Evolutionary conservation across 768 basidiomycete genomes (phyloP), one percentile per base, ranked within the genome.

Genomic region (Boletus huronensis): DNA sequence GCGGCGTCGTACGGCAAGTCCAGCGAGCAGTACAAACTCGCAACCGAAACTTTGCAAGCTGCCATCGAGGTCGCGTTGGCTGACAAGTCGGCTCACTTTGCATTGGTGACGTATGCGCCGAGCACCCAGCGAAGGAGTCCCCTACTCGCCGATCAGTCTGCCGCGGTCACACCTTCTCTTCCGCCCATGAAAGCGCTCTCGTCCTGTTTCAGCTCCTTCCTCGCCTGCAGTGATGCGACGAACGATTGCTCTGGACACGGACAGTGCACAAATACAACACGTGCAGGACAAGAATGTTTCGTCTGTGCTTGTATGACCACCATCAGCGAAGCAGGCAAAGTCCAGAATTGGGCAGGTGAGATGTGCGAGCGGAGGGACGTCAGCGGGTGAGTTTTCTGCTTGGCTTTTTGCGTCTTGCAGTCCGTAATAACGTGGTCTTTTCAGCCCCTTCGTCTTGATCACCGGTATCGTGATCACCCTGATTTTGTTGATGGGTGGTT

Each of bases 321-420:
- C 10, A 79, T 78, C 44, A 72, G 79, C 52, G 77, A 77, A 10
- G 69, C 75, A 25, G 79, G 83, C n/a, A 67, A 83, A 66, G 82
- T 78, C 4, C 79, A 84, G 57, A 71, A 69, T 31, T 93, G 91
- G 90, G 90, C 79, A 1, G 91, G 91, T 5, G 77, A 80, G 49
- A 80, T 76, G 58, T 93, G 91, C 60, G 83, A 92, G 75, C 79
- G 84, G 58, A 84, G 82, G 70, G 91, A 93, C 64, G 72, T 93
- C 45, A 91, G 88, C 76, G 82, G 82, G 90, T 90, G 64, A 57
- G 88, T 82, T 14, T 32, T 2, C n/a, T 36, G 16, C 9, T 41
- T n/a, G 14, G 16, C 41, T 17, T 38, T 35, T 38, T 32, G 2
- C 5, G 26, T 21, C 7, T 49, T 59, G 28, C 13, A 6, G 29